Percentiles rank a stretch among this genome's conserved stretches.
Conservation (phyloP, 2,329 filamentous ascomycete genomes). For the Diplodia corticola region DNA sequence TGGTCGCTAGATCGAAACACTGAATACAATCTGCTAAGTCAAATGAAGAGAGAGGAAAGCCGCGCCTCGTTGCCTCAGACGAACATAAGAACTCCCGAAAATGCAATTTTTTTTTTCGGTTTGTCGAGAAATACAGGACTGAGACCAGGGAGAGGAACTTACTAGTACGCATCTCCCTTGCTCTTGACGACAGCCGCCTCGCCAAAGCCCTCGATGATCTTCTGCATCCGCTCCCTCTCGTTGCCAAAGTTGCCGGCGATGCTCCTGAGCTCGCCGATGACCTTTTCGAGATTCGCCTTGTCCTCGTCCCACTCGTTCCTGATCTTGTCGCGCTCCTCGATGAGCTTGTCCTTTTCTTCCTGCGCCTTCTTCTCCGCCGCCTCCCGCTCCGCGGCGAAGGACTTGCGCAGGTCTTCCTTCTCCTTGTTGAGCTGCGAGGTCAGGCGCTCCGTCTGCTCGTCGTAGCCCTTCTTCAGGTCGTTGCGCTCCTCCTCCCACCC, state of each 20-base stretch:
- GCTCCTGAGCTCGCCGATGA: constrained; percentile 28
- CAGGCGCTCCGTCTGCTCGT: constrained; percentile 52
- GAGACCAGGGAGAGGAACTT: constrained; percentile 35
- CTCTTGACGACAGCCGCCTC: constrained; percentile 46
- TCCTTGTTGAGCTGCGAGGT: constrained; percentile 37
- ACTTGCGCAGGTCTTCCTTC: constrained; percentile 48
- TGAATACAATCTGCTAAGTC: neutral
- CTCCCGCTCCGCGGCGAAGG: constrained; percentile 45
- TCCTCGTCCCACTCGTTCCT: constrained; percentile 30
- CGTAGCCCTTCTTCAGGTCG: constrained; percentile 51
- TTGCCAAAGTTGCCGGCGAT: constrained; percentile 42
- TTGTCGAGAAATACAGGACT: neutral
- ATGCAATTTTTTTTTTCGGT: neutral
- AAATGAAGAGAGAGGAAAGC: neutral
- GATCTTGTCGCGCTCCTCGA: constrained; percentile 40
- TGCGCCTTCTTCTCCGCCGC: constrained; percentile 38
- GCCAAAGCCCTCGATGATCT: constrained; percentile 45
- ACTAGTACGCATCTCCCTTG: constrained; percentile 47
- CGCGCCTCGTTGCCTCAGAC: neutral
- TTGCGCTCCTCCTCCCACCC: constrained; percentile 53
- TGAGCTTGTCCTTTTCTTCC: constrained; percentile 36
- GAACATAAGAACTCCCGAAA: neutral
- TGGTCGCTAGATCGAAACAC: neutral
- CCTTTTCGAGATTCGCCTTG: constrained; percentile 27
- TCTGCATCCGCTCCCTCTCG: constrained; percentile 46